phyloP scores from a whole-genome alignment of 495 filamentous ascomycete genomes.

The Penicillium salamii region DNA sequence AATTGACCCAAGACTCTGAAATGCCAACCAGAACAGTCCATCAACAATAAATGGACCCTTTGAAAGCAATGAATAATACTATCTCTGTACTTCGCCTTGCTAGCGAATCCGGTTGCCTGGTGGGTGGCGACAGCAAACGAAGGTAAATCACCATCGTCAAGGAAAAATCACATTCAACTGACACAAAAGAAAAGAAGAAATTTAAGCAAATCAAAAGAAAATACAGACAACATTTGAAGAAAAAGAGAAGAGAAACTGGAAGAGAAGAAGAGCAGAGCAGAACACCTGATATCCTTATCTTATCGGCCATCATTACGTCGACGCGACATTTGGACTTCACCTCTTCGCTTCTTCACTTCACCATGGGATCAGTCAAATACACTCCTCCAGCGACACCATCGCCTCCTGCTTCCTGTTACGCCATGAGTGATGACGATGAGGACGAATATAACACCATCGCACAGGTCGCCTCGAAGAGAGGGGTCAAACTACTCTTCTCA shows the following conservation, averaged over 20 bases:
- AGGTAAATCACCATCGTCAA: too few species aligned
- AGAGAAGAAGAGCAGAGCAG: neutral
- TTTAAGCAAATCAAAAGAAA: neutral
- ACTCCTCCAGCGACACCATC: slow-evolving; percentile 57
- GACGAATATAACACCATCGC: slow-evolving; percentile 94
- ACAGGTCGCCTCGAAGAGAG: slow-evolving; percentile 71
- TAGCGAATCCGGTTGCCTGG: neutral
- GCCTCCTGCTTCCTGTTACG: slow-evolving; percentile 90
- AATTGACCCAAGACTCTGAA: too few species aligned
- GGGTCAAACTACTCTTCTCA: slow-evolving; percentile 92
- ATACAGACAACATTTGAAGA: neutral
- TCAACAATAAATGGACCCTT: too few species aligned
- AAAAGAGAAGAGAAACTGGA: neutral
- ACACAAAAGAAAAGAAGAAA: neutral
- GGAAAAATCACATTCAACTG: too few species aligned
- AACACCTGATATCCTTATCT: neutral
- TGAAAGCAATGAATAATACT: too few species aligned
- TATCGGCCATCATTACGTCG: slow-evolving; percentile 4
- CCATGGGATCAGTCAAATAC: slow-evolving; percentile 35
- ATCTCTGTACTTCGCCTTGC: too few species aligned
- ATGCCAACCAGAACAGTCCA: too few species aligned
- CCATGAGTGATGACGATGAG: slow-evolving; percentile 94
- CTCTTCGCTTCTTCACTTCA: slow-evolving; percentile 7
- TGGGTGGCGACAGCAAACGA: neutral
- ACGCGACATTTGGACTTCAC: neutral